phyloP scores from a whole-genome alignment of 441 rosid species.

The Eutrema salsugineum region DNA sequence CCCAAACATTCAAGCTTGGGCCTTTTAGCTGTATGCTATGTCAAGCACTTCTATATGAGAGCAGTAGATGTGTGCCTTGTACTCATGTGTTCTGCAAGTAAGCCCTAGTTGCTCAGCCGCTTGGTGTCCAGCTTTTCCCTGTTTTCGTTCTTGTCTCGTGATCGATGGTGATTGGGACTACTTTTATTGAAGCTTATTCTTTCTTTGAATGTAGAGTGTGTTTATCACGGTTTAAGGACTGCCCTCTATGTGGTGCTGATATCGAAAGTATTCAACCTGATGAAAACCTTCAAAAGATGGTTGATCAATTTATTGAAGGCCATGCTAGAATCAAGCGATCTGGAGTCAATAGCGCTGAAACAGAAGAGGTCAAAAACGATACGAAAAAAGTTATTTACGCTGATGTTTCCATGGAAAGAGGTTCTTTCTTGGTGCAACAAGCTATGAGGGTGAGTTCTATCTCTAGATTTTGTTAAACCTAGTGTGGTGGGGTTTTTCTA shows the following conservation, averaged over 20 bases:
- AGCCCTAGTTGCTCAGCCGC: slow-evolving; percentile 15
- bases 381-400: slow-evolving; percentile 71
- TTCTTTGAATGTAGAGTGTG: slow-evolving; percentile 53
- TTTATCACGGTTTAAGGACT: slow-evolving; percentile 76
- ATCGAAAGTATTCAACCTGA: slow-evolving; percentile 80
- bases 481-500: background rate
- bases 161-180: background rate
- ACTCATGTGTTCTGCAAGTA: slow-evolving; percentile 91
- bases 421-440: slow-evolving; percentile 95
- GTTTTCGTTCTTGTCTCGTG: background rate
- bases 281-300: slow-evolving; percentile 64
- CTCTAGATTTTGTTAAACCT: background rate
- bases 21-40: slow-evolving; percentile 94
- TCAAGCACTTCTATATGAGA: slow-evolving; percentile 78
- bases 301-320: slow-evolving; percentile 90
- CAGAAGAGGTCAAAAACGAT: slow-evolving; percentile 43
- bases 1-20: slow-evolving; percentile 85
- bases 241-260: slow-evolving; percentile 97
- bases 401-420: slow-evolving; percentile 96
- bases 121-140: background rate
- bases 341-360: slow-evolving; percentile 34
- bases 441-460: slow-evolving; percentile 87
- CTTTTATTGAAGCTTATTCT: background rate
- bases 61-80: slow-evolving; percentile 86
- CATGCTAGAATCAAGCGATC: slow-evolving; percentile 96